Evolutionary conservation across 2,329 filamentous ascomycete species (phyloP).

Genomic region (Penicillium sp.): DNA sequence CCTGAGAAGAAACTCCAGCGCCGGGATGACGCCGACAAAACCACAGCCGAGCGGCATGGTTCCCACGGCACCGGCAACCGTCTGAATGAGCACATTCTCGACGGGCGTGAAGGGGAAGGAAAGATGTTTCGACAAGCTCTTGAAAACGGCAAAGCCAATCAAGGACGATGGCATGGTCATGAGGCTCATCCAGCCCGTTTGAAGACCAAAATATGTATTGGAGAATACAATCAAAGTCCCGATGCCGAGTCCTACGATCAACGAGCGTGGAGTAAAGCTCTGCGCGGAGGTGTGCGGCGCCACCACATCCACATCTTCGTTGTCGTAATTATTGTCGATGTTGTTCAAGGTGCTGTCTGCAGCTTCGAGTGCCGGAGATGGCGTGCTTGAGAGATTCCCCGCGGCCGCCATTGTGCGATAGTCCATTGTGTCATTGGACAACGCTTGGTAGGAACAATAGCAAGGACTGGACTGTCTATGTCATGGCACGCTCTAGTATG

Average conservation of each 20-base stretch:
- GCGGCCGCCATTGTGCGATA: conserved; percentile 27
- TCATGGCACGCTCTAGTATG: neutral
- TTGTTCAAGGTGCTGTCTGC: neutral
- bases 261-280: conserved; percentile 80
- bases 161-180: conserved; percentile 97
- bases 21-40: conserved; percentile 91
- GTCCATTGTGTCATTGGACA: conserved; percentile 24
- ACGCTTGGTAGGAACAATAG: neutral
- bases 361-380: conserved; percentile 1
- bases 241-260: conserved; percentile 75
- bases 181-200: conserved; percentile 77
- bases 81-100: conserved; percentile 95
- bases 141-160: conserved; percentile 93
- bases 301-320: neutral
- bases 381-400: conserved; percentile 4
- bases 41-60: conserved; percentile 96
- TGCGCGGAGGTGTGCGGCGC: conserved; percentile 28
- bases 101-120: conserved; percentile 83
- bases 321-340: neutral
- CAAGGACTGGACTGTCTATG: neutral
- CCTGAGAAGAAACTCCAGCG: conserved; percentile 79
- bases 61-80: conserved; percentile 89
- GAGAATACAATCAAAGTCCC: conserved; percentile 91
- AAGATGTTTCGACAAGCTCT: conserved; percentile 67
- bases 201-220: conserved; percentile 98